These are phyloP conservation scores for Podospora pseudocomata DNA, from an alignment of 495 filamentous ascomycete species.

Conservation along the genomic window DNA sequence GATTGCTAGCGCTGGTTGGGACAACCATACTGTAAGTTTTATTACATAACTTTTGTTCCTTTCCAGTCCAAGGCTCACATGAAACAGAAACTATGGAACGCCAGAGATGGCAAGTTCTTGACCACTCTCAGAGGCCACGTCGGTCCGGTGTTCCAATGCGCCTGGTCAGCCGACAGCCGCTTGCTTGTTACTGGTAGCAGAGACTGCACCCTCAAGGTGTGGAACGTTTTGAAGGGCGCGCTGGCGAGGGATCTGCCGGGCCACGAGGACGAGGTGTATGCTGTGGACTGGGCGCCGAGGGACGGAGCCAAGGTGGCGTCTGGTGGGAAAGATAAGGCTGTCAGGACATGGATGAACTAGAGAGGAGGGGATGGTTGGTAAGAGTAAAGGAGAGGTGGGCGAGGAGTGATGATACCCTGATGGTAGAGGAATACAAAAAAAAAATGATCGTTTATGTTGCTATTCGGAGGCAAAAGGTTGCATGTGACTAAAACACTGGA, in stretches of 20 bases:
- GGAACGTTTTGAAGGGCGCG: conserved; percentile 83
- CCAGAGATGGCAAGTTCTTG: conserved; percentile 71
- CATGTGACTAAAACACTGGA: not conserved
- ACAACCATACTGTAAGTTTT: conserved; percentile 54
- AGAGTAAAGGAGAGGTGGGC: not conserved
- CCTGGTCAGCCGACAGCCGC: conserved; percentile 84
- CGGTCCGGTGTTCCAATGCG: conserved; percentile 80
- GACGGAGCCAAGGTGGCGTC: conserved; percentile 46
- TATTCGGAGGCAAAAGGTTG: not conserved
- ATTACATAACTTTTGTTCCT: not conserved
- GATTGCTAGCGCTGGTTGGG: conserved; percentile 85
- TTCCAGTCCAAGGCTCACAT: not conserved
- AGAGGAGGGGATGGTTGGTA: not conserved
- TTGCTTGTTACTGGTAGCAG: conserved; percentile 81
- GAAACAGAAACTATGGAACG: conserved; percentile 30
- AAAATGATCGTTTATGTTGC: too few species aligned
- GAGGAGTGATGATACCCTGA: not conserved
- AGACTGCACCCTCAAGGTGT: conserved; percentile 92
- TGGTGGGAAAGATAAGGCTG: conserved; percentile 89
- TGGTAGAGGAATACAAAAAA: not conserved
- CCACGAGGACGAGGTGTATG: conserved; percentile 86
- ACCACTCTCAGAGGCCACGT: conserved; percentile 88
- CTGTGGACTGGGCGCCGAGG: conserved; percentile 53
- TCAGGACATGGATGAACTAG: conserved; percentile 73
- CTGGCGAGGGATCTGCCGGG: conserved; percentile 82